Conservation (phyloP, 805 yeast genomes). For the Kregervanrija pseudodelftensis region DNA sequence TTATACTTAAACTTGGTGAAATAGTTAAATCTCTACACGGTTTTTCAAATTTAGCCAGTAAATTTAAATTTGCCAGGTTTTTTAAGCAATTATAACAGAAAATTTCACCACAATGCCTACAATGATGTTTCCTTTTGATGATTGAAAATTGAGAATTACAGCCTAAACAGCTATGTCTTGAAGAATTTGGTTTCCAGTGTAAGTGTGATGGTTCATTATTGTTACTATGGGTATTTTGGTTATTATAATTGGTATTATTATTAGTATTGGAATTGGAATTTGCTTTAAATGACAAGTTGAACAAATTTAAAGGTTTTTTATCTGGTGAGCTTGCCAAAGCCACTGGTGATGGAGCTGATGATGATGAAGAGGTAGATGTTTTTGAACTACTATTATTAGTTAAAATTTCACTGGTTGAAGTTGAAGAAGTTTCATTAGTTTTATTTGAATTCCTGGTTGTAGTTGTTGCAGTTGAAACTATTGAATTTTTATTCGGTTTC, state of each 20-base stretch:
- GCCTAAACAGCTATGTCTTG: slow-evolving; percentile 30
- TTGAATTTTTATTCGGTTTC: neutral
- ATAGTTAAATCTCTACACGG: slow-evolving; percentile 10
- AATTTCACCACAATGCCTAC: slow-evolving; percentile 44
- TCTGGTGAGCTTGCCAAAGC: neutral
- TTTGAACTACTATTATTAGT: neutral
- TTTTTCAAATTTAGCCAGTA: slow-evolving; percentile 29
- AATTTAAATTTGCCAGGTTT: slow-evolving; percentile 25
- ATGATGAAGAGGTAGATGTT: neutral
- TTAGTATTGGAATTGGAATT: too few relatives aligned
- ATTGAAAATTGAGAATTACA: slow-evolving; percentile 23
- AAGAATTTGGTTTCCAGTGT: slow-evolving; percentile 45
- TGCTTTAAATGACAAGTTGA: too few relatives aligned
- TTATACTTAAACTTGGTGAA: slow-evolving; percentile 1
- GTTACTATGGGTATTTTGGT: too few relatives aligned
- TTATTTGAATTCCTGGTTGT: slow-evolving; percentile 1
- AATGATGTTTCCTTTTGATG: slow-evolving; percentile 38
- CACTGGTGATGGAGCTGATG: too few relatives aligned
- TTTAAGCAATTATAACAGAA: slow-evolving; percentile 32
- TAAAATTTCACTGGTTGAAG: slow-evolving; percentile 8
- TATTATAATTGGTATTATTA: too few relatives aligned
- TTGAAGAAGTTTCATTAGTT: slow-evolving; percentile 5
- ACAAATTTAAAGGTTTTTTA: neutral
- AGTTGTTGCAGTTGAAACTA: neutral
- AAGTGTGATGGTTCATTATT: slow-evolving; percentile 40